These are phyloP conservation scores for Babesia microti DNA, from an alignment of 169 alveolate genomes.

Conservation along the genomic window DNA sequence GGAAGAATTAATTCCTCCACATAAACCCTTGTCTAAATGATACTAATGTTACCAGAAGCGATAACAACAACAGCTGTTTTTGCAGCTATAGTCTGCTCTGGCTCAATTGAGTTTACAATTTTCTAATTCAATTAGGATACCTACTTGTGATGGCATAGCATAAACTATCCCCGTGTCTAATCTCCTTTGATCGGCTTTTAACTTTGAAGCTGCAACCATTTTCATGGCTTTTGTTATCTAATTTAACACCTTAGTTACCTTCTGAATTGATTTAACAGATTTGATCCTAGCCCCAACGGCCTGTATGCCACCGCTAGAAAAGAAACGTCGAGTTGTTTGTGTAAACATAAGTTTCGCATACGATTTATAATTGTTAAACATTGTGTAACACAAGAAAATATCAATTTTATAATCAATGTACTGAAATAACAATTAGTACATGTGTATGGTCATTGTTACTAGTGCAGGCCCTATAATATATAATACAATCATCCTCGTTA, in stretches of 20 bases:
- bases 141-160: conserved; percentile 52
- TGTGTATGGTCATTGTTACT: too few relatives aligned
- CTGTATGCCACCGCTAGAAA: conserved; percentile 63
- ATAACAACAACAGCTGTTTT: conserved; percentile 38
- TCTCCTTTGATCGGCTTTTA: conserved; percentile 76
- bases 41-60: conserved; percentile 18
- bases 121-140: conserved; percentile 21
- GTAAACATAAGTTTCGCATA: conserved; percentile 19
- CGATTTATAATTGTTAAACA: not conserved
- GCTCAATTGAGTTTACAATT: conserved; percentile 35
- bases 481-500: too few relatives aligned
- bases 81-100: conserved; percentile 31
- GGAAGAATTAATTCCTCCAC: conserved; percentile 74
- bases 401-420: too few relatives aligned
- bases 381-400: too few relatives aligned
- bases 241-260: conserved; percentile 45
- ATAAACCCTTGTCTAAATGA: conserved; percentile 68
- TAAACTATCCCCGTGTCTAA: conserved; percentile 59
- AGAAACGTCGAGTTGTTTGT: too few relatives aligned
- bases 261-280: conserved; percentile 83
- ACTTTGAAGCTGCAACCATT: conserved; percentile 93
- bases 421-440: too few relatives aligned
- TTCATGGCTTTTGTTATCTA: conserved; percentile 80
- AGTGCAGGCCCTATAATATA: too few relatives aligned
- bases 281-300: conserved; percentile 77